Evolutionary conservation across 305 asterid species (phyloP), one percentile per base, ranked within the genome.

Genomic region (Ajuga reptans): DNA sequence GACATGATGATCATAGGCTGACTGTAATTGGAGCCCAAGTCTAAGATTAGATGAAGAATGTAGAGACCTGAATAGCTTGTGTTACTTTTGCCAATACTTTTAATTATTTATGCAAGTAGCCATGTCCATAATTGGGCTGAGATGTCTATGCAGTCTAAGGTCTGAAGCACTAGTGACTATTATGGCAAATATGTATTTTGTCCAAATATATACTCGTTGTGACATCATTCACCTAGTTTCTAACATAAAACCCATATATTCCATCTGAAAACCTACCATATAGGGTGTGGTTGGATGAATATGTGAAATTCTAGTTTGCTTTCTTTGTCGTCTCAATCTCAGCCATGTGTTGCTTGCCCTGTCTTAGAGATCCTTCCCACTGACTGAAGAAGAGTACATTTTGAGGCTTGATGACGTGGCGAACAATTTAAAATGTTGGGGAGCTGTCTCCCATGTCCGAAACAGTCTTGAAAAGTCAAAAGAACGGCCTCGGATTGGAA

Each of bases 371-470:
- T 89, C 96, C 5, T 92, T 92, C 66, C 97, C 97, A 9, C 80
- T 92, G 66, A 92, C 90, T 46, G 97, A 92, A 78, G 97, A 89
- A 82, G 98, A 92, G 87, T 92, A 92, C 79, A 79, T 92, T 51
- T 74, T 84, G 78, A 84, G 98, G 85, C 98, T 92, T 18, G 98
- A 92, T 76, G 88, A 86, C 49, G 97, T 88, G 71, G 96, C 97
- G n/a, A 90, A 88, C 79, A 83, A 82, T 49, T 82, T 90, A 69
- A 92, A 81, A 82, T 88, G 97, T 59, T 92, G 98, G 98, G 98
- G 98, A 82, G 98, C 98, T 36, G 98, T 92, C 75, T 92, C 98
- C 4, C 98, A 92, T 75, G 74, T 92, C 51, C 88, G 98, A 37
- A 90, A 53, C 82, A 85, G 85, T 81, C 93, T 90, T 29, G 81